These are phyloP conservation scores for Phytophthora megakarya DNA, from an alignment of 352 stramenopile species.

Conservation along the genomic window DNA sequence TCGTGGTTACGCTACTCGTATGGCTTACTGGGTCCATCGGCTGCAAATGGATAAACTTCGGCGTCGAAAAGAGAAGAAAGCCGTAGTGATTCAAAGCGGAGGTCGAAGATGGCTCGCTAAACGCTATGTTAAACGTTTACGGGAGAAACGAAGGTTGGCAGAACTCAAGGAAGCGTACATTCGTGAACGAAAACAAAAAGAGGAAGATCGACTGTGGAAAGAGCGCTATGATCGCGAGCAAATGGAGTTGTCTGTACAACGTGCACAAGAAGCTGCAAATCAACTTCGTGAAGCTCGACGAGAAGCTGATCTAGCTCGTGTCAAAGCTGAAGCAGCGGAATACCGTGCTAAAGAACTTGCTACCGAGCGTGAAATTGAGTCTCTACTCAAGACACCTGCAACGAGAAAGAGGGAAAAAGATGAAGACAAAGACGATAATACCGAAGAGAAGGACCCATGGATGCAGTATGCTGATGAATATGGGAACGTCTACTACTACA, in stretches of 20 bases:
- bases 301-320: constrained; percentile 62
- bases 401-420: constrained; percentile 12
- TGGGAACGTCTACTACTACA: constrained; percentile 74
- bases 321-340: constrained; percentile 50
- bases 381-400: constrained; percentile 13
- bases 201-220: constrained; percentile 53
- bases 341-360: constrained; percentile 50
- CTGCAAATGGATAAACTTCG: constrained; percentile 39
- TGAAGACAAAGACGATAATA: constrained; percentile 12
- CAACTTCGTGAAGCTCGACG: constrained; percentile 64
- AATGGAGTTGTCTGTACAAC: constrained; percentile 57
- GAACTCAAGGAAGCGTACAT: constrained; percentile 66
- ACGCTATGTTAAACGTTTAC: constrained; percentile 31
- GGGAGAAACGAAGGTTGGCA: constrained; percentile 40
- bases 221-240: constrained; percentile 67
- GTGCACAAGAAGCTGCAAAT: constrained; percentile 47
- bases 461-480: constrained; percentile 43
- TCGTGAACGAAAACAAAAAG: constrained; percentile 59
- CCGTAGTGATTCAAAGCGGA: constrained; percentile 40
- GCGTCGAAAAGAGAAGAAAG: constrained; percentile 40
- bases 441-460: constrained; percentile 34
- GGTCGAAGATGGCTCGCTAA: constrained; percentile 44
- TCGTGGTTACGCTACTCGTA: constrained; percentile 49
- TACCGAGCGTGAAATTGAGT: constrained; percentile 39
- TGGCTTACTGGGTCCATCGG: constrained; percentile 48